These are phyloP conservation scores for Neurospora sp. DNA, from an alignment of 495 filamentous ascomycete genomes.

Conservation along the genomic window DNA sequence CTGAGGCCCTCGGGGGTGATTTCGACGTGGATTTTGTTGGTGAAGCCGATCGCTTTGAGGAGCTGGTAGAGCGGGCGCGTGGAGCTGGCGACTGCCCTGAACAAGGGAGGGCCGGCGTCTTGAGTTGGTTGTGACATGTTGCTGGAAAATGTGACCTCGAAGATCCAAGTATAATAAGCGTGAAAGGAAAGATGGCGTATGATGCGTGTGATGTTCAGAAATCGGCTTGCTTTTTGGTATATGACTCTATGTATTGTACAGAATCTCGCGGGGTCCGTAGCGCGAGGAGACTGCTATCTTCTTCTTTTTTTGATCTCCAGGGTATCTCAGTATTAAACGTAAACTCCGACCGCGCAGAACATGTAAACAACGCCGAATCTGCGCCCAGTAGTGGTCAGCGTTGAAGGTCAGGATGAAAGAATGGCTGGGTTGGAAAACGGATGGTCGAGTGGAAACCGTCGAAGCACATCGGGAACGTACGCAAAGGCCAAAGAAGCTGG, in stretches of 20 bases:
- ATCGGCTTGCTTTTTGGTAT: slow-evolving; percentile 9
- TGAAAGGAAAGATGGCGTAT: background rate
- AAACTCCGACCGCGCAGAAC: slow-evolving; percentile 97
- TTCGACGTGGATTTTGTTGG: slow-evolving; percentile 70
- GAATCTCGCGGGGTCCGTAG: slow-evolving; percentile 13
- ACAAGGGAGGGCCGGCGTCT: slow-evolving; percentile 39
- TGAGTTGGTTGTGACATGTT: background rate
- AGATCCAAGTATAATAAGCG: background rate
- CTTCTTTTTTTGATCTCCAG: slow-evolving; percentile 18
- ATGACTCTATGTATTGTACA: slow-evolving; percentile 30
- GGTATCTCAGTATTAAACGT: slow-evolving; percentile 59
- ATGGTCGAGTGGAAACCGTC: background rate
- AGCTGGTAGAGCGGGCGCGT: slow-evolving; percentile 83
- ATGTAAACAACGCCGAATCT: slow-evolving; percentile 95
- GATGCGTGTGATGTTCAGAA: slow-evolving; percentile 2
- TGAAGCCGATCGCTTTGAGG: slow-evolving; percentile 77
- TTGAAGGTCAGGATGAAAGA: background rate
- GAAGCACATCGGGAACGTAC: slow-evolving; percentile 42
- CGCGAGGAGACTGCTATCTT: background rate
- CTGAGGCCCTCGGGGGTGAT: slow-evolving; percentile 74
- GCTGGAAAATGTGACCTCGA: background rate
- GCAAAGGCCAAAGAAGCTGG: slow-evolving; percentile 84
- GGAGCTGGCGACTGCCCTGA: slow-evolving; percentile 77
- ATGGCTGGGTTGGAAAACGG: background rate
- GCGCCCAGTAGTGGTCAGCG: background rate